Conservation (phyloP, 2,329 filamentous ascomycete genomes). For the Graphiopsis chlorocephala region DNA sequence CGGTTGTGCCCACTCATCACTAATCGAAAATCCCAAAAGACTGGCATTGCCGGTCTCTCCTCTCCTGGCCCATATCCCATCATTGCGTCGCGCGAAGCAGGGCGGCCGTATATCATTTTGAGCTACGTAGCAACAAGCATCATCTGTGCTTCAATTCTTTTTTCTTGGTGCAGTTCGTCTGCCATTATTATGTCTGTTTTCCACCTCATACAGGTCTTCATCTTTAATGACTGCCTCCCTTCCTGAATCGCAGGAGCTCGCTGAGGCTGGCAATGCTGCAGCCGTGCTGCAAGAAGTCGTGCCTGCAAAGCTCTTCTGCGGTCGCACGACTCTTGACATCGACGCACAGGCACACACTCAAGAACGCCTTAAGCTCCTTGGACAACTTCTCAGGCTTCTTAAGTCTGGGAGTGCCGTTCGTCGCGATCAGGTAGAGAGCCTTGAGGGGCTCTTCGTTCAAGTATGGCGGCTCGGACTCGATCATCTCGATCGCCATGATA, state of each 20-base stretch:
- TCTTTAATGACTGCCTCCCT: conserved; percentile 58
- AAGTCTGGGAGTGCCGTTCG: conserved; percentile 90
- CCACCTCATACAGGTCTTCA: neutral
- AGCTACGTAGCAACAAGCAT: conserved; percentile 6
- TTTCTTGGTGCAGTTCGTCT: neutral
- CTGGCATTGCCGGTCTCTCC: neutral
- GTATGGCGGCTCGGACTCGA: conserved; percentile 96
- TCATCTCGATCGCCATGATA: conserved; percentile 99
- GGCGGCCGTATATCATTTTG: conserved; percentile 11
- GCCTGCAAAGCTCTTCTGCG: conserved; percentile 80
- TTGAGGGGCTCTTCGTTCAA: conserved; percentile 97
- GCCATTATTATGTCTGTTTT: neutral
- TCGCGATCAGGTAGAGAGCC: conserved; percentile 94
- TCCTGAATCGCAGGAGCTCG: conserved; percentile 79
- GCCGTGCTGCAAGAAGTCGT: conserved; percentile 92
- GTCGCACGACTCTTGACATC: conserved; percentile 94
- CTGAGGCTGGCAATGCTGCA: conserved; percentile 80
- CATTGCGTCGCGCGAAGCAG: neutral
- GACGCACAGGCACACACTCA: conserved; percentile 93
- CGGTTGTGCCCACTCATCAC: neutral
- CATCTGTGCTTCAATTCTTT: neutral
- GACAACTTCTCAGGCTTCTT: conserved; percentile 98
- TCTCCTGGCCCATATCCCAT: neutral
- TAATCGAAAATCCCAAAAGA: neutral
- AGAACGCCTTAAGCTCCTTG: conserved; percentile 96